phyloP scores from a whole-genome alignment of 148 eudicot genomes.

The Rhododendron griersonianum region DNA sequence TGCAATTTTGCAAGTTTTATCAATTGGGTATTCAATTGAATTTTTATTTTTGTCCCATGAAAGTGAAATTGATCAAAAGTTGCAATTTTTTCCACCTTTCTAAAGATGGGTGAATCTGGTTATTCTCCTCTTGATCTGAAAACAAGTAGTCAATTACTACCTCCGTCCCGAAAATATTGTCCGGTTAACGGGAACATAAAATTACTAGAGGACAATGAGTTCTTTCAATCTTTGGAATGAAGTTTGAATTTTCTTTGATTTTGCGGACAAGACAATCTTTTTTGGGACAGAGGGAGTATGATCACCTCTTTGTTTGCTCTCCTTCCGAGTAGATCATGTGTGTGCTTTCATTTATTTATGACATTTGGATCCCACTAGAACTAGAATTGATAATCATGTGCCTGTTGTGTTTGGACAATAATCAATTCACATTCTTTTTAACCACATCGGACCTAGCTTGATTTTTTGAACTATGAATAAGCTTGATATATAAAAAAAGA shows the following conservation, averaged over 20 bases:
- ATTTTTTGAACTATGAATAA: not conserved
- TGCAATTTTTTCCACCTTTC: not conserved
- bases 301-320: not conserved
- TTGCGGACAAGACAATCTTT: not conserved
- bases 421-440: not conserved
- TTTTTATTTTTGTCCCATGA: not conserved
- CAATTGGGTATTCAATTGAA: not conserved
- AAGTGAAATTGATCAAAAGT: not conserved
- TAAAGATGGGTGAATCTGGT: not conserved
- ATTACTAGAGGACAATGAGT: not conserved
- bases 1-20: not conserved
- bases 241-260: not conserved
- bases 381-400: not conserved
- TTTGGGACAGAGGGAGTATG: not conserved
- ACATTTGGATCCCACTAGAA: not conserved
- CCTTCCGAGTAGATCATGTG: not conserved
- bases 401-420: not conserved
- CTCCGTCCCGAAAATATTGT: not conserved
- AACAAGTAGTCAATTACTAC: not conserved
- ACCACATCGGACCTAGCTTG: not conserved
- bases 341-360: not conserved
- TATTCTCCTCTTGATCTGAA: not conserved
- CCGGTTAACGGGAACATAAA: not conserved
- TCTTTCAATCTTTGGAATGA: not conserved
- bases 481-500: not conserved